Evolutionary conservation across 306 rosid genomes (phyloP).

Genomic region (Trifolium pratense): DNA sequence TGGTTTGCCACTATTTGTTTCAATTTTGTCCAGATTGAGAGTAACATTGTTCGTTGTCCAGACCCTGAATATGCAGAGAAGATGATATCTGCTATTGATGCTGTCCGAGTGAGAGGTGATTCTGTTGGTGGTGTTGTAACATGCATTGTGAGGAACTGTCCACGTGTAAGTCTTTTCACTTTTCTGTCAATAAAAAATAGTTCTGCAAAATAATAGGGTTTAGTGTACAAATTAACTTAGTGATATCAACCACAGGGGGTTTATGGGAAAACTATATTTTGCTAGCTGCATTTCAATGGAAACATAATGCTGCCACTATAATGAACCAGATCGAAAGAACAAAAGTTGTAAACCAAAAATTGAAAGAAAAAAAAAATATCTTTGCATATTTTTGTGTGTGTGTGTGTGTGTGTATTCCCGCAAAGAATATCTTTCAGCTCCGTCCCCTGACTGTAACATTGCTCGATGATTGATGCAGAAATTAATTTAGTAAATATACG

Average conservation of each 20-base stretch:
- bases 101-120: conserved; percentile 83
- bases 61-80: conserved; percentile 91
- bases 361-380: not conserved
- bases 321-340: conserved; percentile 10
- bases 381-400: not conserved
- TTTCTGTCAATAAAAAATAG: conserved; percentile 17
- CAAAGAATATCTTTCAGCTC: conserved; percentile 1
- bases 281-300: conserved; percentile 22
- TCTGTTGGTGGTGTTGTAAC: conserved; percentile 95
- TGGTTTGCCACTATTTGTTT: conserved; percentile 27
- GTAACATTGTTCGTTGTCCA: conserved; percentile 95
- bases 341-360: not conserved
- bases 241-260: conserved; percentile 24
- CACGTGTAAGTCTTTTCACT: conserved; percentile 61
- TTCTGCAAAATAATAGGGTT: conserved; percentile 30
- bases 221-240: conserved; percentile 17
- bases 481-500: conserved; percentile 10
- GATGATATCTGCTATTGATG: conserved; percentile 93
- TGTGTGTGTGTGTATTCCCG: not conserved
- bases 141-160: conserved; percentile 90
- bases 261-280: conserved; percentile 16
- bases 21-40: conserved; percentile 69
- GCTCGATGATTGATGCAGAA: conserved; percentile 24
- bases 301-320: not conserved
- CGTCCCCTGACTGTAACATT: not conserved